Percentiles rank a stretch among this genome's conserved stretches.
These are phyloP conservation scores for Helenozyma baotianmanensis DNA, from an alignment of 805 yeast genomes.

Conservation along the genomic window DNA sequence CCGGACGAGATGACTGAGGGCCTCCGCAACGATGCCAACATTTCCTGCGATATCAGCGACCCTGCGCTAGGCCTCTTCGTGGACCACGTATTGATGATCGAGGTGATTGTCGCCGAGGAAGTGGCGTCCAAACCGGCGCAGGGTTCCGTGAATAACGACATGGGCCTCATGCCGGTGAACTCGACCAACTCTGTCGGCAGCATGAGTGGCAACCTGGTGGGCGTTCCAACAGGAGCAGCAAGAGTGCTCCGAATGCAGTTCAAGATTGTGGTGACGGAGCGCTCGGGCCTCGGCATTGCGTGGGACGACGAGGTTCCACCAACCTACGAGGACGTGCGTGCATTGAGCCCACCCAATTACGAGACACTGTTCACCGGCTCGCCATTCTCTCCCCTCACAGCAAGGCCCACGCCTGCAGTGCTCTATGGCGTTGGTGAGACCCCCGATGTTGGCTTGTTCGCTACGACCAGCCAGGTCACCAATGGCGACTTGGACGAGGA, in stretches of 20 bases:
- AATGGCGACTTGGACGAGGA: slow-evolving; percentile 33
- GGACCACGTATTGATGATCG: slow-evolving; percentile 72
- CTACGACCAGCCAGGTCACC: slow-evolving; percentile 6
- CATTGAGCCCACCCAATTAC: slow-evolving; percentile 85
- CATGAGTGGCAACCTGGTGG: slow-evolving; percentile 27
- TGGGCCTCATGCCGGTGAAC: slow-evolving; percentile 22
- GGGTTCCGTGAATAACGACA: slow-evolving; percentile 1
- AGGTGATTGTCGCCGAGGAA: slow-evolving; percentile 94
- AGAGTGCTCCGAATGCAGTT: slow-evolving; percentile 94
- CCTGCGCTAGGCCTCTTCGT: slow-evolving; percentile 75
- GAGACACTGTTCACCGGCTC: slow-evolving; percentile 25
- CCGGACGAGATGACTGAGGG: slow-evolving; percentile 23
- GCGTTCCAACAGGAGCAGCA: slow-evolving; percentile 92
- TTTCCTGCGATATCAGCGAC: slow-evolving; percentile 79
- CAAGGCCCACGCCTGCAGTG: slow-evolving; percentile 27
- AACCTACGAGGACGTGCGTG: slow-evolving; percentile 76
- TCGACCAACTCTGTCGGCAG: slow-evolving; percentile 18
- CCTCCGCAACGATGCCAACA: slow-evolving; percentile 42
- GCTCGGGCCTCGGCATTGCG: slow-evolving; percentile 92
- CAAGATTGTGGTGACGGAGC: slow-evolving; percentile 73
- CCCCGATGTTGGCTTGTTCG: slow-evolving; percentile 27
- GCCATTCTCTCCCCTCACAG: slow-evolving; percentile 42
- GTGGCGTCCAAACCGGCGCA: slow-evolving; percentile 36
- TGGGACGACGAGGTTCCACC: slow-evolving; percentile 99
- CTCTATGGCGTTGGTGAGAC: slow-evolving; percentile 43